Conservation (phyloP, 192 early-diverging fungal genomes). For the Coemansia umbellata region DNA sequence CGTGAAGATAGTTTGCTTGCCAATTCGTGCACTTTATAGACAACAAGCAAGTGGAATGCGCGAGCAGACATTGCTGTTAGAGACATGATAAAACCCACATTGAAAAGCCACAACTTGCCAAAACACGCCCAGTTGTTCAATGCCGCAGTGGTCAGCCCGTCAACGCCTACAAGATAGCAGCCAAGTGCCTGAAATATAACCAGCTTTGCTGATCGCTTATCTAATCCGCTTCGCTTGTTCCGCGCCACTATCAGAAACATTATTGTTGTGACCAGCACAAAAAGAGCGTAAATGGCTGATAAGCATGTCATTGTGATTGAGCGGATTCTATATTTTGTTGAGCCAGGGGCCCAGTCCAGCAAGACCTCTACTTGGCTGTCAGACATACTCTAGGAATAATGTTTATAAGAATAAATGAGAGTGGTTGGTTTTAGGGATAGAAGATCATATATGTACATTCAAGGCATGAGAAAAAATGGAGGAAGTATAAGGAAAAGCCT, state of each 20-base stretch:
- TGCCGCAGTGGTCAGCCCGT: constrained; percentile 19
- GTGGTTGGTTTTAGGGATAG: no score
- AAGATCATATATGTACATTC: no score
- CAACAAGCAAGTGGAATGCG: constrained; percentile 25
- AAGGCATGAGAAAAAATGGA: no score
- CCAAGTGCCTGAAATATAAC: constrained; percentile 21
- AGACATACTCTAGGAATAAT: no score
- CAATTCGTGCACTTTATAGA: constrained; percentile 26
- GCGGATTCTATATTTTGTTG: constrained; percentile 19
- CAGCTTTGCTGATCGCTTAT: constrained; percentile 22
- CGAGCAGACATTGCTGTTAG: constrained; percentile 31
- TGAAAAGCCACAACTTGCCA: constrained; percentile 33
- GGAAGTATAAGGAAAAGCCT: no score
- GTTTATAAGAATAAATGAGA: no score
- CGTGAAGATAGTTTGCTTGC: constrained; percentile 4
- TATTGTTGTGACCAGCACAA: constrained; percentile 11
- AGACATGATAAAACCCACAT: constrained; percentile 26
- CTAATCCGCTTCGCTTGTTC: constrained; percentile 29
- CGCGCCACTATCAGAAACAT: constrained; percentile 18
- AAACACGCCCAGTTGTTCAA: constrained; percentile 37
- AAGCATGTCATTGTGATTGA: constrained; percentile 4
- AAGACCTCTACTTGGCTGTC: constrained; percentile 9
- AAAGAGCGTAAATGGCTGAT: constrained; percentile 9
- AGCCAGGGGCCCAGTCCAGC: constrained; percentile 20
- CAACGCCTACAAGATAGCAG: constrained; percentile 18